These are phyloP conservation scores for Abelmoschus esculentus DNA, from an alignment of 345 rosid species.

Conservation along the genomic window DNA sequence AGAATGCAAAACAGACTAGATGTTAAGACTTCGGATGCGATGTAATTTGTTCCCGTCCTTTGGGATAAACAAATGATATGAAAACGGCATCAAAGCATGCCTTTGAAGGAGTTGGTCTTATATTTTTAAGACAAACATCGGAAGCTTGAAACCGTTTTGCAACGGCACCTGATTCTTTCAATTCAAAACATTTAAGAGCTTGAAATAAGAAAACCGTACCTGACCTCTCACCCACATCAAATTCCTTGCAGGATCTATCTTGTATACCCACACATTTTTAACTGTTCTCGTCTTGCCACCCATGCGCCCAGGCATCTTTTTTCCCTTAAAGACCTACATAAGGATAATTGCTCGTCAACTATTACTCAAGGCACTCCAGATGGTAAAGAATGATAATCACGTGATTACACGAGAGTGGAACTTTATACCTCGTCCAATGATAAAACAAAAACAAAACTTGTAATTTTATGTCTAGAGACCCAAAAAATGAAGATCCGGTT, in stretches of 20 bases:
- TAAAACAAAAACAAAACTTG: background rate
- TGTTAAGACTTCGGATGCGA: background rate
- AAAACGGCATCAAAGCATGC: background rate
- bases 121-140: background rate
- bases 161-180: background rate
- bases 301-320: slow-evolving; percentile 97
- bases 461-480: no score
- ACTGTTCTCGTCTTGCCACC: slow-evolving; percentile 79
- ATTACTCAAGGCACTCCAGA: background rate
- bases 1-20: background rate
- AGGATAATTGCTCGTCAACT: slow-evolving; percentile 9
- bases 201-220: slow-evolving; percentile 36
- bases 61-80: background rate
- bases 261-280: slow-evolving; percentile 90
- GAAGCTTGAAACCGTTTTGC: background rate
- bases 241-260: slow-evolving; percentile 82
- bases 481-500: no score
- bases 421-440: background rate
- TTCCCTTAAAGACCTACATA: slow-evolving; percentile 79
- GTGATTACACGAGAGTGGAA: background rate
- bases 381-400: background rate
- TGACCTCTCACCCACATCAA: slow-evolving; percentile 95
- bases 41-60: background rate
- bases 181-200: background rate
- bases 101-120: background rate